Percentiles rank a stretch among this genome's conserved stretches.
These are phyloP conservation scores for Bryopsis sp. DNA, from an alignment of 139 green algal genomes.

Conservation along the genomic window DNA sequence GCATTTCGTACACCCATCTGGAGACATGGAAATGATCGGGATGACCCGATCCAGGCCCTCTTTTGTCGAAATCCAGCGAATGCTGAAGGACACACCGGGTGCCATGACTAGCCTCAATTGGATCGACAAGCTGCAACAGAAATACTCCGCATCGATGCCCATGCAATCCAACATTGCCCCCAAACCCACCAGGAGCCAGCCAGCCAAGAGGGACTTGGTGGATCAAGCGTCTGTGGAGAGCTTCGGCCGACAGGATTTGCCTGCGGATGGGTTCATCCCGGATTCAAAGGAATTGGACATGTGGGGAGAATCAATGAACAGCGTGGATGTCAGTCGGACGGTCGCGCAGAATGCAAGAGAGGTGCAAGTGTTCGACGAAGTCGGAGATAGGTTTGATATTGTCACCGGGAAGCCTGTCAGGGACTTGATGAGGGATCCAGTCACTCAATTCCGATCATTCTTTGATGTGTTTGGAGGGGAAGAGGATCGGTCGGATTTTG, in stretches of 20 bases:
- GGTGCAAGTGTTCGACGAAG: not conserved
- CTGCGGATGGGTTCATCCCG: not conserved
- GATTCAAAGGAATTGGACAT: not conserved
- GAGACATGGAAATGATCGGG: not conserved
- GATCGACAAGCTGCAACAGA: constrained; percentile 7
- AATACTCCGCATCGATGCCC: not conserved
- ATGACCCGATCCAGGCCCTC: not conserved
- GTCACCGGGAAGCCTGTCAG: constrained; percentile 2
- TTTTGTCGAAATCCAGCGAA: not conserved
- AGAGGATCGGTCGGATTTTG: not conserved
- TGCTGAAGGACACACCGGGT: not conserved
- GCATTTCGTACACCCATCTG: constrained; percentile 8
- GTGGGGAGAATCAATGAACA: not conserved
- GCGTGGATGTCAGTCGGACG: not conserved
- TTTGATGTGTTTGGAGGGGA: not conserved
- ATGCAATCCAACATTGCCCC: not conserved
- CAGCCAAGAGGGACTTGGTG: too few relatives aligned
- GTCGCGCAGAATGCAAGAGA: not conserved
- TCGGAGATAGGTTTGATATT: not conserved
- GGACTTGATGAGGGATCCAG: constrained; percentile 9
- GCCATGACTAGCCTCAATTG: constrained; percentile 1
- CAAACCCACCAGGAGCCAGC: not conserved
- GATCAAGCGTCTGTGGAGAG: not conserved
- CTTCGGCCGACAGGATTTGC: not conserved
- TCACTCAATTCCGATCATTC: not conserved